These are phyloP conservation scores for Monosporascus sp. DNA, from an alignment of 2,329 filamentous ascomycete genomes.

Conservation along the genomic window DNA sequence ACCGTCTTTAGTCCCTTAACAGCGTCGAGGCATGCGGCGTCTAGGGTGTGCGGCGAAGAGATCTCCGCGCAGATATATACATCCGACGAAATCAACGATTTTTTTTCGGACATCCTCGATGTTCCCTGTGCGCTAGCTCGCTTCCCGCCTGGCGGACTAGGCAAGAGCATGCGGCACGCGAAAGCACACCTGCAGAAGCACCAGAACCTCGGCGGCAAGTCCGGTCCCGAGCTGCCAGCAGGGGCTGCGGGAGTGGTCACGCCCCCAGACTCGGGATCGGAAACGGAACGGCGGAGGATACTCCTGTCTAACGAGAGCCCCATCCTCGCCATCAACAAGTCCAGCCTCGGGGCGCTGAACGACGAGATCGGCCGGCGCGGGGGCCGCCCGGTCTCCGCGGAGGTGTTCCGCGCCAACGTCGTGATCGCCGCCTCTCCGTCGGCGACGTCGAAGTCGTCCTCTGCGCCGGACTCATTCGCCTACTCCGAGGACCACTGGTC, in stretches of 20 bases:
- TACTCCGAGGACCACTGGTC: constrained; percentile 82
- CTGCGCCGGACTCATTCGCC: constrained; percentile 41
- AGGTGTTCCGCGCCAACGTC: constrained; percentile 86
- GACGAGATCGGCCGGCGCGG: constrained; percentile 58
- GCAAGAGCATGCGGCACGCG: constrained; percentile 58
- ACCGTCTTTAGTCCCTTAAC: constrained; percentile 40
- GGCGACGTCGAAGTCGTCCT: neutral
- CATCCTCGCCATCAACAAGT: constrained; percentile 75
- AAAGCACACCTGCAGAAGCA: constrained; percentile 64
- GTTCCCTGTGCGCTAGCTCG: constrained; percentile 80
- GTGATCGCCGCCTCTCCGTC: constrained; percentile 46
- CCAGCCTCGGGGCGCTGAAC: constrained; percentile 77
- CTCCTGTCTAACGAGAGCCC: constrained; percentile 90
- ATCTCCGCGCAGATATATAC: constrained; percentile 68
- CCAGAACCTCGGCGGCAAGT: constrained; percentile 29
- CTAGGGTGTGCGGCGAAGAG: constrained; percentile 78
- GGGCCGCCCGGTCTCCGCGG: constrained; percentile 60
- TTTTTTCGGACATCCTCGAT: constrained; percentile 71
- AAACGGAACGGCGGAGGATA: constrained; percentile 51
- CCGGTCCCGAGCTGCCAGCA: constrained; percentile 38
- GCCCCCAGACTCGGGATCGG: constrained; percentile 52
- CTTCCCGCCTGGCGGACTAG: constrained; percentile 64
- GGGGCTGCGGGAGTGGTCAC: constrained; percentile 50
- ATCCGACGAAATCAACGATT: constrained; percentile 58
- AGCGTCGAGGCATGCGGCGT: constrained; percentile 39